Conservation (phyloP, 2,329 filamentous ascomycete genomes). For the Curvularia lunata region DNA sequence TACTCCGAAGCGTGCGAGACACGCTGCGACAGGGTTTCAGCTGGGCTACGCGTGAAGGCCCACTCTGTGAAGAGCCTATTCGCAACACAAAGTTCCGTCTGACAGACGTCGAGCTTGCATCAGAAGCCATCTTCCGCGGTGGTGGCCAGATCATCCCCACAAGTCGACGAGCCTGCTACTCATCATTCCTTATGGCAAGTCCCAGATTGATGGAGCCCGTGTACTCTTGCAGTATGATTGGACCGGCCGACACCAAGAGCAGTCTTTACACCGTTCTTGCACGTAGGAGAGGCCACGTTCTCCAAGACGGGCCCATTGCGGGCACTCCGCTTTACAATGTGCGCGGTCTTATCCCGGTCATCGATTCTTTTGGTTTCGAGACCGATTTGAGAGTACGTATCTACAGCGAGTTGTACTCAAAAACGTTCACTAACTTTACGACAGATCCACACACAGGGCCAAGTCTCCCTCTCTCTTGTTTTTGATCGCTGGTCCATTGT, state of each 20-base stretch:
- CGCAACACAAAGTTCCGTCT: conserved; percentile 98
- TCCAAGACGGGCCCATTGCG: conserved; percentile 91
- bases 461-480: conserved; percentile 86
- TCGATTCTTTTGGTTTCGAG: conserved; percentile 97
- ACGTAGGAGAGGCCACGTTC: conserved; percentile 85
- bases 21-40: conserved; percentile 95
- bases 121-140: conserved; percentile 91
- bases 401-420: neutral
- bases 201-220: conserved; percentile 96
- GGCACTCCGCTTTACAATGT: conserved; percentile 94
- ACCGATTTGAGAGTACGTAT: conserved; percentile 74
- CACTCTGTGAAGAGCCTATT: conserved; percentile 97
- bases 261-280: conserved; percentile 92
- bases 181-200: conserved; percentile 94
- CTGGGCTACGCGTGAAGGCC: conserved; percentile 95
- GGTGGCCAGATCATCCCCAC: conserved; percentile 98
- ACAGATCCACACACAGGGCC: conserved; percentile 87
- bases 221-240: conserved; percentile 91
- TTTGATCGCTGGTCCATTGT: conserved; percentile 98
- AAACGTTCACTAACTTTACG: conserved; percentile 9
- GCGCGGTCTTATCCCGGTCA: conserved; percentile 88
- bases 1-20: conserved; percentile 85
- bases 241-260: conserved; percentile 85
- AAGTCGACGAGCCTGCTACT: conserved; percentile 89
- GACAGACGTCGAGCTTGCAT: conserved; percentile 84